Conservation (phyloP, 2,329 filamentous ascomycete genomes). For the Nothophoma quercina region DNA sequence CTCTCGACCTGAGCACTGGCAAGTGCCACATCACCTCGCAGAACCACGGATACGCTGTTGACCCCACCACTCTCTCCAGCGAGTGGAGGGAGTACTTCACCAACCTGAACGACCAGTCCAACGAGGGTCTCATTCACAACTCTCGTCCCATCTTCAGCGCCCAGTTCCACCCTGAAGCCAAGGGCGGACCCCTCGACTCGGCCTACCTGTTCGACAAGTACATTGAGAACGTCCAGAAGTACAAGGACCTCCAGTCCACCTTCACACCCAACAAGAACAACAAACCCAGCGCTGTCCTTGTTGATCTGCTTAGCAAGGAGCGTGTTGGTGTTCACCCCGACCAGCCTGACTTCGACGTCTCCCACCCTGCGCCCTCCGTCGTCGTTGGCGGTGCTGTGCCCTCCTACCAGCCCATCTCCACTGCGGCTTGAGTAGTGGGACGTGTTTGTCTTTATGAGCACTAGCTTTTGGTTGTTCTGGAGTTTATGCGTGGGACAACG, state of each 20-base stretch:
- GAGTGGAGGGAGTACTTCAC: slow-evolving; percentile 99
- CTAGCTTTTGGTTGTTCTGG: slow-evolving; percentile 5
- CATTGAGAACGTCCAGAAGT: slow-evolving; percentile 84
- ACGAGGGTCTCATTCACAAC: slow-evolving; percentile 97
- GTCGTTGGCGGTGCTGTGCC: slow-evolving; percentile 40
- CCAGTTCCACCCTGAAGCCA: slow-evolving; percentile 98
- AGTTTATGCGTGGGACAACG: not conserved
- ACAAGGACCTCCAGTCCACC: slow-evolving; percentile 82
- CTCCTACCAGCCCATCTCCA: slow-evolving; percentile 44
- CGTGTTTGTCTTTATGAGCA: not conserved
- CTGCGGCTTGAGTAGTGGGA: slow-evolving; percentile 31
- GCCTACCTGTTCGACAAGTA: slow-evolving; percentile 97
- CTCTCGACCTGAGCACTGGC: slow-evolving; percentile 90
- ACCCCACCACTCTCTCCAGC: slow-evolving; percentile 77
- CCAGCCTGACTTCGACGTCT: slow-evolving; percentile 41
- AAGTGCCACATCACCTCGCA: slow-evolving; percentile 99
- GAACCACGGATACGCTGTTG: slow-evolving; percentile 97
- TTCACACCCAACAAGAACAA: slow-evolving; percentile 82
- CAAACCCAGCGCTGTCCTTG: slow-evolving; percentile 83
- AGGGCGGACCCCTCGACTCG: slow-evolving; percentile 95
- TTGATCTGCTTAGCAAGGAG: slow-evolving; percentile 92
- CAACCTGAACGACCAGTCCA: slow-evolving; percentile 96
- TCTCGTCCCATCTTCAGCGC: slow-evolving; percentile 96
- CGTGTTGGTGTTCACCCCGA: slow-evolving; percentile 78
- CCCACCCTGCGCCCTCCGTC: slow-evolving; percentile 38